Conservation (phyloP, 129 eudicot species). For the Lactuca sativa region DNA sequence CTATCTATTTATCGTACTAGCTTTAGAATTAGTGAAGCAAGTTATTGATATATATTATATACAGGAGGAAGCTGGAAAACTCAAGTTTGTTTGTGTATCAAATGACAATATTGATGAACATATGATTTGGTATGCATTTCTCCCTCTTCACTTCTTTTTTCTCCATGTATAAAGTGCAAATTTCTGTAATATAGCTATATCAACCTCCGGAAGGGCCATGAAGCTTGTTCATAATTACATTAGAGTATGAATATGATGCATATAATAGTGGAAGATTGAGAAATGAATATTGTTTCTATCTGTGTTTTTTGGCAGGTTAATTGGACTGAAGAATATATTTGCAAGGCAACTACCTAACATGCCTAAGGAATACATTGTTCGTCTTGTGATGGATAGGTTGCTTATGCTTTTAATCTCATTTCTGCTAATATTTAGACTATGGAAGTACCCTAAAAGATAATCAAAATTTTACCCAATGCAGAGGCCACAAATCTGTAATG, state of each 20-base stretch:
- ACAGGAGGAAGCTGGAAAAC: constrained; percentile 88
- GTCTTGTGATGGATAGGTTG: constrained; percentile 97
- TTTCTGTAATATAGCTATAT: neutral
- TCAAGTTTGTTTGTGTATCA: constrained; percentile 75
- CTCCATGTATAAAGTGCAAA: neutral
- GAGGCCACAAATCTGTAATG: constrained; percentile 96
- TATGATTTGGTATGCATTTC: constrained; percentile 80
- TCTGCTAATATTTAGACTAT: neutral
- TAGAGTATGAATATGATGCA: constrained; percentile 9
- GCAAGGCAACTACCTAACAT: constrained; percentile 94
- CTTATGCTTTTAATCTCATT: neutral
- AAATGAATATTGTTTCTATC: neutral
- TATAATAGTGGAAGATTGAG: constrained; percentile 7
- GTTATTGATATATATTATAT: constrained; percentile 27
- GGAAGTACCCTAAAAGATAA: neutral
- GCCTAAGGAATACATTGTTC: constrained; percentile 99
- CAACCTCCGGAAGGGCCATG: neutral
- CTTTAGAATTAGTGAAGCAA: constrained; percentile 13
- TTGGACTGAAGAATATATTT: constrained; percentile 96
- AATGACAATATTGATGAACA: constrained; percentile 84
- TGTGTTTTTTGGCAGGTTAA: constrained; percentile 54
- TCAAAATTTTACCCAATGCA: constrained; percentile 35
- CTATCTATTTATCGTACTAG: neutral
- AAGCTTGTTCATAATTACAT: neutral
- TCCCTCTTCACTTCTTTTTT: constrained; percentile 20